Conservation (phyloP, 2,329 filamentous ascomycete species). For the Berkeleyomyces basicola region DNA sequence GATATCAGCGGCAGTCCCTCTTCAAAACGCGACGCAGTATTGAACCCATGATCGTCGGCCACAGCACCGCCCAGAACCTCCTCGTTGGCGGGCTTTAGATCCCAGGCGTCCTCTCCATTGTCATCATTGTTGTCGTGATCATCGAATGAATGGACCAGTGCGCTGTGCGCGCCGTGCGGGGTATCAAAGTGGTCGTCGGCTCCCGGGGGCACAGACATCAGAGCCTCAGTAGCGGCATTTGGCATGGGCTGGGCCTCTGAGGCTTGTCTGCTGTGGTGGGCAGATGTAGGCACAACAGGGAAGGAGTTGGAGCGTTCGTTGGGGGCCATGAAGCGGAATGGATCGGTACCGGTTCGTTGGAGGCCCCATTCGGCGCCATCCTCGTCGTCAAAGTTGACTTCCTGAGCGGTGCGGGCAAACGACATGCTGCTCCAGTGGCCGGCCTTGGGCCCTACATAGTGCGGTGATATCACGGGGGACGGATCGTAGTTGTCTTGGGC, state of each 20-base stretch:
- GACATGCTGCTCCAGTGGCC: slow-evolving; percentile 46
- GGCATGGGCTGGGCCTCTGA: slow-evolving; percentile 1
- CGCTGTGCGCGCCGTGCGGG: slow-evolving; percentile 8
- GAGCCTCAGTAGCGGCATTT: slow-evolving; percentile 2
- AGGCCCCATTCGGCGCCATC: slow-evolving; percentile 43
- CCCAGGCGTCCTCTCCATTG: slow-evolving; percentile 6
- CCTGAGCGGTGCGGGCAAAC: slow-evolving; percentile 46
- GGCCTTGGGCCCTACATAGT: slow-evolving; percentile 20
- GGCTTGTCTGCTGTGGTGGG: slow-evolving; percentile 1
- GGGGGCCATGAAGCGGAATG: slow-evolving; percentile 42
- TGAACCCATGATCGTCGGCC: slow-evolving; percentile 25
- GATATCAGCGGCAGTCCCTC: slow-evolving; percentile 50
- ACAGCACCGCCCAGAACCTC: slow-evolving; percentile 27
- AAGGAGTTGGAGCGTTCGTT: slow-evolving; percentile 47
- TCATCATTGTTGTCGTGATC: not conserved
- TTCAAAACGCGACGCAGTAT: slow-evolving; percentile 44
- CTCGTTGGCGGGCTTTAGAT: not conserved
- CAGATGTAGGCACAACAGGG: slow-evolving; percentile 32
- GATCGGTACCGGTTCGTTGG: slow-evolving; percentile 35
- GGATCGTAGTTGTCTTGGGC: not conserved
- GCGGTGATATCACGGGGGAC: slow-evolving; percentile 5
- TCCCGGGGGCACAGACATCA: not conserved
- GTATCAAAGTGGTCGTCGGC: slow-evolving; percentile 10
- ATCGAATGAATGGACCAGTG: slow-evolving; percentile 1
- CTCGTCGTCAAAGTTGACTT: slow-evolving; percentile 43